Evolutionary conservation across 2,329 filamentous ascomycete species (phyloP), one percentile per base, ranked within the genome.

Genomic region (Aotearoamyces nothofagi): DNA sequence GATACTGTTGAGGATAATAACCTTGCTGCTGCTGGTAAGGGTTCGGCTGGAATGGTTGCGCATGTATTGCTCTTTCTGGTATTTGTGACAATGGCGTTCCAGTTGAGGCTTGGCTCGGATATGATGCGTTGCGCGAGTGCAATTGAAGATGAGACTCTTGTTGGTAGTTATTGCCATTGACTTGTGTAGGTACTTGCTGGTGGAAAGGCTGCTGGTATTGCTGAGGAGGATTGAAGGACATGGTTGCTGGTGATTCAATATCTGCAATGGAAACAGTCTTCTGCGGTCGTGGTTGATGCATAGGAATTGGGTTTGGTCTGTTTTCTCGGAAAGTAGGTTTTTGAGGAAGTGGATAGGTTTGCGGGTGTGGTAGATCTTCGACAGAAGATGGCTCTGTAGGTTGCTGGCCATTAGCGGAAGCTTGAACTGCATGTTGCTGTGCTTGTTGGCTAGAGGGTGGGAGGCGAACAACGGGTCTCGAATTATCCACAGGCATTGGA

Each of bases 211-310:
- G 81, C 43, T 87, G 78, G 44, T 78, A 63, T 46, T 76, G 69
- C 44, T 70, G 68, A 9, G 69, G 67, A 37, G 66, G 64, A 15
- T 61, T 58, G 54, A 72, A 57, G 40, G 62, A 43, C 60, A 60
- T 29, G 51, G 53, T 33, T 54, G 49, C 42, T 57, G 86, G 83
- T 5, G 80, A 80, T 52, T 96, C 90, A 41, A 96, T 93, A 44
- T 83, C 84, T 33, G 83, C 81, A 33, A 96, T 74, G 7, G 86
- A 94, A 17, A 96, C 82, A 5, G 84, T 67, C 61, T 96, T 96
- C 52, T 96, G 86, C 6, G 90, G 87, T 29, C 82, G 78, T 33
- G 90, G 90, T 50, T 96, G 90, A 50, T 96, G 82, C 74, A 96
- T 93, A 1, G 83, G 69, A 40, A 69, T 58, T 24, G 57, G 52